phyloP scores from a whole-genome alignment of 768 basidiomycete genomes.

The Termitomyces sp. region DNA sequence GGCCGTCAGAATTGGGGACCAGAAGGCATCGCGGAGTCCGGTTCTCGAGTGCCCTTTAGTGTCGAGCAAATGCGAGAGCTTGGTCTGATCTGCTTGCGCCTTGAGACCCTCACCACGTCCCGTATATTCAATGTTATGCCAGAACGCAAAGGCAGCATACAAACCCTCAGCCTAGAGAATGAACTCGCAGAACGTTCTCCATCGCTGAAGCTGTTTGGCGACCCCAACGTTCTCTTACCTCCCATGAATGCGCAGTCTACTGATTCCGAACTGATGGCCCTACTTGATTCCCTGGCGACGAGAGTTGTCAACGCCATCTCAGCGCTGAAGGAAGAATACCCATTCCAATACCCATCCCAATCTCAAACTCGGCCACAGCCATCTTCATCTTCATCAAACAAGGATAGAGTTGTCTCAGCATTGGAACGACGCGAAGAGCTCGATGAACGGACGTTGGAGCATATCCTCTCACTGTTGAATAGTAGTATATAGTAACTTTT shows the following conservation, averaged over 20 bases:
- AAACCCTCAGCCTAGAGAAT: constrained; percentile 24
- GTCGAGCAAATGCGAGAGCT: constrained; percentile 73
- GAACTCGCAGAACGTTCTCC: constrained; percentile 21
- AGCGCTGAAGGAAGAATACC: constrained; percentile 24
- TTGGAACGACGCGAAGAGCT: constrained; percentile 31
- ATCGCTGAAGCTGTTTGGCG: constrained; percentile 42
- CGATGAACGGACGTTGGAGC: constrained; percentile 43
- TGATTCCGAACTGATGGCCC: constrained; percentile 64
- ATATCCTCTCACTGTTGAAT: constrained; percentile 30
- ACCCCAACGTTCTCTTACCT: constrained; percentile 63
- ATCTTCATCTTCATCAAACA: constrained; percentile 12
- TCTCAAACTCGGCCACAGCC: constrained; percentile 9
- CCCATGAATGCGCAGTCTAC: constrained; percentile 61
- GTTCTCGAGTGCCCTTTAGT: constrained; percentile 57
- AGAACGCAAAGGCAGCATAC: constrained; percentile 40
- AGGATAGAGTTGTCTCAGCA: constrained; percentile 27
- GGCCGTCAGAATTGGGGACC: constrained; percentile 54
- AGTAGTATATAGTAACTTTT: constrained; percentile 18
- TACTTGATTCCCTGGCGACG: constrained; percentile 72
- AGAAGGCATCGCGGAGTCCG: constrained; percentile 27
- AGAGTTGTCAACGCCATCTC: constrained; percentile 72
- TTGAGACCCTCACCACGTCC: constrained; percentile 68
- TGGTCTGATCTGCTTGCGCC: constrained; percentile 65
- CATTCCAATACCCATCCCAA: constrained; percentile 7
- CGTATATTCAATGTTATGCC: constrained; percentile 50